These are phyloP conservation scores for Xanthoconium purpureum DNA, from an alignment of 768 basidiomycete genomes.

Conservation along the genomic window DNA sequence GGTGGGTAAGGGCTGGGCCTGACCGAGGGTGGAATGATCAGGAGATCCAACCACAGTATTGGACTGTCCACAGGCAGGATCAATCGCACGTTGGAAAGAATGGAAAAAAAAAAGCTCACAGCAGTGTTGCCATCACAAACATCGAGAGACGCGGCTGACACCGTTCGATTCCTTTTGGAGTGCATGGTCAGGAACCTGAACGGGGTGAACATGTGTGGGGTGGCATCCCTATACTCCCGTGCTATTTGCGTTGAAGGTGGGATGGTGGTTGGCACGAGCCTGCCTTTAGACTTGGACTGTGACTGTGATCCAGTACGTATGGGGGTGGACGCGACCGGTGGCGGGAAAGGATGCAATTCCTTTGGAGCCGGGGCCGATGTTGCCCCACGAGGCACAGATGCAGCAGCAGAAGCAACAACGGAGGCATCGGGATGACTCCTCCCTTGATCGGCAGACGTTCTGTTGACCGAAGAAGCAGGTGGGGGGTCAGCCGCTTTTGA, in stretches of 20 bases:
- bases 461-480: slow-evolving; percentile 18
- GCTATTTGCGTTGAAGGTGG: slow-evolving; percentile 33
- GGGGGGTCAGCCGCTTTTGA: slow-evolving; percentile 28
- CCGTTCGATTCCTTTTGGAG: slow-evolving; percentile 57
- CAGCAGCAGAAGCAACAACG: not conserved
- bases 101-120: slow-evolving; percentile 41
- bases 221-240: slow-evolving; percentile 39
- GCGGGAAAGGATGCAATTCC: slow-evolving; percentile 9
- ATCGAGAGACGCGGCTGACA: slow-evolving; percentile 74
- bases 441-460: slow-evolving; percentile 21
- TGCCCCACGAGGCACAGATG: slow-evolving; percentile 14
- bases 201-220: slow-evolving; percentile 53
- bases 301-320: slow-evolving; percentile 11
- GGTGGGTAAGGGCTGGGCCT: slow-evolving; percentile 45
- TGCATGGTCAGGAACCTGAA: slow-evolving; percentile 55
- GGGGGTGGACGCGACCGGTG: slow-evolving; percentile 3
- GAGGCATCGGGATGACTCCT: slow-evolving; percentile 11
- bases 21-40: slow-evolving; percentile 64
- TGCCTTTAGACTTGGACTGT: slow-evolving; percentile 18
- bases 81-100: not conserved
- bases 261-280: slow-evolving; percentile 24
- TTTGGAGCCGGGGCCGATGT: slow-evolving; percentile 14
- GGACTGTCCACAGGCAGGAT: slow-evolving; percentile 36
- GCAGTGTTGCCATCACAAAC: slow-evolving; percentile 73
- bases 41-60: slow-evolving; percentile 77